A percentile compares a stretch with the other conserved stretches of the same genome.
phyloP scores from a whole-genome alignment of 106 monocot genomes.

The Apostasia ramifera region DNA sequence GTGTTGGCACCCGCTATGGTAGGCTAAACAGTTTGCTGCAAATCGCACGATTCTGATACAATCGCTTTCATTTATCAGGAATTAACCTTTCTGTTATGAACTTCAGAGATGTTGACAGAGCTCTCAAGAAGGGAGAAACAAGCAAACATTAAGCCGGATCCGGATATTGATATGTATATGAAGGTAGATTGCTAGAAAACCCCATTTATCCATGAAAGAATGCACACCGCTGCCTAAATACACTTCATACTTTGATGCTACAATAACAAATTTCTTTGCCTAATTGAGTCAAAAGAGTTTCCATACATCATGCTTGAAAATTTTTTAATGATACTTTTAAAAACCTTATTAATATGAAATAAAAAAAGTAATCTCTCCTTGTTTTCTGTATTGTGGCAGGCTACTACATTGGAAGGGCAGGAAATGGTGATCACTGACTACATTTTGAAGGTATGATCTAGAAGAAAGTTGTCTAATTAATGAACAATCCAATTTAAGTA shows the following conservation, averaged over 20 bases:
- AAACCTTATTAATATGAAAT: not conserved
- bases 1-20: slow-evolving; percentile 52
- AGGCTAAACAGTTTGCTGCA: not conserved
- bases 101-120: slow-evolving; percentile 21
- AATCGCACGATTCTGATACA: not conserved
- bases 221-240: too few species aligned
- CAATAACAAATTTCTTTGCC: too few species aligned
- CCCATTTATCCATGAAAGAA: not conserved
- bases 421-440: slow-evolving; percentile 9
- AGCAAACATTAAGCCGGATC: slow-evolving; percentile 29
- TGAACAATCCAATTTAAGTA: not conserved
- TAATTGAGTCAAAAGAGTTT: too few species aligned
- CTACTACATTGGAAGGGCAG: slow-evolving; percentile 8
- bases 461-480: not conserved
- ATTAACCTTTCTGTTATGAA: not conserved
- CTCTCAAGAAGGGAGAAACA: slow-evolving; percentile 22
- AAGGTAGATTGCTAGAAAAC: slow-evolving; percentile 34
- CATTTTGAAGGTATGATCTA: slow-evolving; percentile 7
- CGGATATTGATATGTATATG: slow-evolving; percentile 47
- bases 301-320: not conserved
- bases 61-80: not conserved
- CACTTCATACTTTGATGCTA: too few species aligned
- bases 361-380: not conserved
- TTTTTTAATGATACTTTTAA: not conserved
- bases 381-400: not conserved